Percentiles rank a stretch among this genome's conserved stretches.
Conservation (phyloP, 768 basidiomycete genomes). For the Hericium alpestre region DNA sequence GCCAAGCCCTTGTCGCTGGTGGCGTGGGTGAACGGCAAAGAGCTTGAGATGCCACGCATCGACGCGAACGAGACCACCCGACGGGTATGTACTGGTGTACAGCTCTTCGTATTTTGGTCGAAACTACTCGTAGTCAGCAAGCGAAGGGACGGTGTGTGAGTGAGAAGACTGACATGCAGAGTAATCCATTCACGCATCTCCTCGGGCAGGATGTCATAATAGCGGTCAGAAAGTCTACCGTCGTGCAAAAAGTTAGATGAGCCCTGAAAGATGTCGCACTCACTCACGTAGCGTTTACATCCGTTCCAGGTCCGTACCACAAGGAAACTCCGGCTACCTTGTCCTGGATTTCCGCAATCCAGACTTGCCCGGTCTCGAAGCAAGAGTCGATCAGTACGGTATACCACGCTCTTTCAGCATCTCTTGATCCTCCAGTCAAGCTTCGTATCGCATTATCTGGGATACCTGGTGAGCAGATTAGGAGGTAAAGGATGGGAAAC, state of each 20-base stretch:
- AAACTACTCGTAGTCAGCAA: not conserved
- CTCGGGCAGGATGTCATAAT: not conserved
- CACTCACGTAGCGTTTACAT: not conserved
- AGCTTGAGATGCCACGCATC: slow-evolving; percentile 2
- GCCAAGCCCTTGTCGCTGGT: not conserved
- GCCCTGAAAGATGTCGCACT: not conserved
- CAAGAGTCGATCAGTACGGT: not conserved
- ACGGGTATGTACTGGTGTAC: not conserved
- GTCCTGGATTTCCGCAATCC: slow-evolving; percentile 2
- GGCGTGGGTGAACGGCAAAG: not conserved
- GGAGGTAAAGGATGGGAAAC: not conserved
- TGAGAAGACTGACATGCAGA: not conserved
- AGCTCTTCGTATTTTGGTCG: not conserved
- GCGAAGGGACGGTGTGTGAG: not conserved
- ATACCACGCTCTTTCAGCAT: not conserved
- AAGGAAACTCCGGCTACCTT: not conserved
- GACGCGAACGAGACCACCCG: not conserved
- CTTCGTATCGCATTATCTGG: slow-evolving; percentile 3
- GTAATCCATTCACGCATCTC: not conserved
- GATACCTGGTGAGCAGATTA: not conserved
- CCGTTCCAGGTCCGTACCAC: slow-evolving; percentile 5
- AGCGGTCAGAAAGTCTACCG: not conserved
- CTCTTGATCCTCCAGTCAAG: not conserved
- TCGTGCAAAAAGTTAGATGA: not conserved
- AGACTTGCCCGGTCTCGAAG: slow-evolving; percentile 4